These are phyloP conservation scores for Apiospora kogelbergensis DNA, from an alignment of 2,329 filamentous ascomycete genomes.

Conservation along the genomic window DNA sequence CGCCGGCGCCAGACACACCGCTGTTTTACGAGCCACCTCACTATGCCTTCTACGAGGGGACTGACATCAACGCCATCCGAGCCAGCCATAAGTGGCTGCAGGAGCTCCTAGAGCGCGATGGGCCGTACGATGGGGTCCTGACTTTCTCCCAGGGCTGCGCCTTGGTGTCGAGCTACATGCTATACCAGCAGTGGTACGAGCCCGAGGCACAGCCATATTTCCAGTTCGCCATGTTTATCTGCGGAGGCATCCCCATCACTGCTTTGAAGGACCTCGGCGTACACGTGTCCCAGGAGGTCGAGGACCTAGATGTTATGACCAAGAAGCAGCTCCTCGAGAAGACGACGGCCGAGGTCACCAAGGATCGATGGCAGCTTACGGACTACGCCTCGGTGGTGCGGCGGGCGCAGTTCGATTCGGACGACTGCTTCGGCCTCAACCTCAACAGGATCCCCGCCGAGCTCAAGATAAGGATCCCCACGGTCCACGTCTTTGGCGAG, in stretches of 20 bases:
- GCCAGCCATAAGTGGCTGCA: constrained; percentile 36
- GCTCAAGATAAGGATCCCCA: constrained; percentile 31
- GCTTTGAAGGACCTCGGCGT: constrained; percentile 36
- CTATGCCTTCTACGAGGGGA: constrained; percentile 21
- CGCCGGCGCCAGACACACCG: constrained; percentile 12
- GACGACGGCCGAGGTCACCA: constrained; percentile 15
- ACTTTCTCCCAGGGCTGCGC: constrained; percentile 33
- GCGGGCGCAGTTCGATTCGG: constrained; percentile 28
- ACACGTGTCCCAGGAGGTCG: constrained; percentile 30
- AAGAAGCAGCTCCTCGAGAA: constrained; percentile 17
- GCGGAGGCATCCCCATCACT: constrained; percentile 36
- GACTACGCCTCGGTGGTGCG: constrained; percentile 20
- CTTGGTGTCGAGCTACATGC: constrained; percentile 38
- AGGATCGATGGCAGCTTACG: constrained; percentile 16
- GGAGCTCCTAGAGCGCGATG: constrained; percentile 27
- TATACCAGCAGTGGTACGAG: constrained; percentile 36
- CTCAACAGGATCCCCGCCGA: constrained; percentile 27
- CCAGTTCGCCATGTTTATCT: constrained; percentile 39
- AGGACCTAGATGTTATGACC: constrained; percentile 24
- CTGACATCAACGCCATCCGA: constrained; percentile 29
- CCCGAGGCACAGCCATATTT: constrained; percentile 33
- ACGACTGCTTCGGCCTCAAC: constrained; percentile 32
- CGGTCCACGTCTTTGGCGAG: constrained; percentile 24
- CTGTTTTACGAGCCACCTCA: constrained; percentile 12
- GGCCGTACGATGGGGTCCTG: constrained; percentile 29